Percentiles rank a stretch among this genome's conserved stretches.
These are phyloP conservation scores for Wickerhamiella sergipiensis DNA, from an alignment of 805 yeast species.

Conservation along the genomic window DNA sequence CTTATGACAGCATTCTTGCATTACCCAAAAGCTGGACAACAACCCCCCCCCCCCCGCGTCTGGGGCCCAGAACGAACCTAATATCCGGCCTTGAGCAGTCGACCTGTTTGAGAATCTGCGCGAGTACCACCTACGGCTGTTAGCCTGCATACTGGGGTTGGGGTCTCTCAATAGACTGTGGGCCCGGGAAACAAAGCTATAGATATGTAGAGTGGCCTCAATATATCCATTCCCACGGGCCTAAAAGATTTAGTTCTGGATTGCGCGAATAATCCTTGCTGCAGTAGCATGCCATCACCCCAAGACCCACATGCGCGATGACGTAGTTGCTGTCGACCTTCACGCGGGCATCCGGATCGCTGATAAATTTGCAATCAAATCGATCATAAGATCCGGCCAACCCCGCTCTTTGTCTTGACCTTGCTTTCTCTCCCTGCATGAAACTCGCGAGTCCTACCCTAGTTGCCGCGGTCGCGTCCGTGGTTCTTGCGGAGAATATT, in stretches of 20 bases:
- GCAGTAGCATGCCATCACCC: neutral
- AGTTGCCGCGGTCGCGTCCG: neutral
- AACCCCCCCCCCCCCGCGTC: no score
- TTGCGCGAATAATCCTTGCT: neutral
- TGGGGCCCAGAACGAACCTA: no score
- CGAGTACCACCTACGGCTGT: no score
- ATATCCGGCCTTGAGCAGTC: no score
- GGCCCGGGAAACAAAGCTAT: no score
- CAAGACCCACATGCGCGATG: neutral
- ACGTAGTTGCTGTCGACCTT: neutral
- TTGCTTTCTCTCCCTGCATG: neutral
- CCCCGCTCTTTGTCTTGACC: neutral
- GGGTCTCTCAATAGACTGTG: no score
- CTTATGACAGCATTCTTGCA: neutral
- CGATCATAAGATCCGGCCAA: neutral
- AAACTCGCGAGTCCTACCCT: neutral
- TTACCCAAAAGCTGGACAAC: no score
- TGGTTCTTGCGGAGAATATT: neutral
- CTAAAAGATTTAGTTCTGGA: no score
- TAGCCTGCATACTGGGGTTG: no score
- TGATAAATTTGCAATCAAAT: neutral
- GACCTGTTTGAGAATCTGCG: no score
- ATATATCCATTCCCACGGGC: no score
- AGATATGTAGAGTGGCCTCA: no score
- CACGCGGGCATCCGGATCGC: neutral